Conservation (phyloP, 1,139 yeast species). For the Candida tropicalis region DNA sequence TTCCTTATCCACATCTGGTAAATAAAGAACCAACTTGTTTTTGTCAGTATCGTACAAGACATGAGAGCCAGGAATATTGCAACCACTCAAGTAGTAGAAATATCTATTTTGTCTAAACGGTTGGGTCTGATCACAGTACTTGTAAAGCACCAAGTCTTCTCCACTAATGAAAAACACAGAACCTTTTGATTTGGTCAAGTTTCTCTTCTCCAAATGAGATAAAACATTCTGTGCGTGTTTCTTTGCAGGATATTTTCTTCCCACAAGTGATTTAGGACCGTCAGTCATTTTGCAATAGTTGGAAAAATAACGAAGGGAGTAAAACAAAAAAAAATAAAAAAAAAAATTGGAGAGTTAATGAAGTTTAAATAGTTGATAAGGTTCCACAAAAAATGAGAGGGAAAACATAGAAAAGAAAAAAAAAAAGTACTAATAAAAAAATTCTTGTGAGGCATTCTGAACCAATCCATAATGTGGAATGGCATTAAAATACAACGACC, state of each 20-base stretch:
- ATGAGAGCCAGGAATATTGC: constrained; percentile 75
- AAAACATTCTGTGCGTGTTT: constrained; percentile 61
- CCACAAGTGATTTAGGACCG: constrained; percentile 24
- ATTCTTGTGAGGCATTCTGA: constrained; percentile 4
- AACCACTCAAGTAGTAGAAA: constrained; percentile 87
- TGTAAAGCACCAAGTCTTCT: constrained; percentile 59
- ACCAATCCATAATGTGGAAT: background rate
- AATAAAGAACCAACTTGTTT: constrained; percentile 67
- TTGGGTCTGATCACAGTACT: constrained; percentile 78
- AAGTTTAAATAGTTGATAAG: background rate
- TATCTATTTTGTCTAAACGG: constrained; percentile 89
- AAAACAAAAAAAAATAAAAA: background rate
- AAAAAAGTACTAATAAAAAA: background rate
- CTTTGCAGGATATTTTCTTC: constrained; percentile 72
- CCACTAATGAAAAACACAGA: constrained; percentile 65
- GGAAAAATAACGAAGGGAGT: no score
- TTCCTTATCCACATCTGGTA: constrained; percentile 83
- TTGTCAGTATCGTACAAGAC: constrained; percentile 57
- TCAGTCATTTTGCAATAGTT: constrained; percentile 12
- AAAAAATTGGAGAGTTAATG: background rate
- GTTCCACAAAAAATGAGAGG: constrained; percentile 2
- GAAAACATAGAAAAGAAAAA: background rate
- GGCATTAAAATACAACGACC: background rate
- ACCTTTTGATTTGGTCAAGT: constrained; percentile 19
- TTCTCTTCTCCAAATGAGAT: constrained; percentile 37